phyloP scores from a whole-genome alignment of 2,329 filamentous ascomycete genomes.

The Epichloe gansuensis region DNA sequence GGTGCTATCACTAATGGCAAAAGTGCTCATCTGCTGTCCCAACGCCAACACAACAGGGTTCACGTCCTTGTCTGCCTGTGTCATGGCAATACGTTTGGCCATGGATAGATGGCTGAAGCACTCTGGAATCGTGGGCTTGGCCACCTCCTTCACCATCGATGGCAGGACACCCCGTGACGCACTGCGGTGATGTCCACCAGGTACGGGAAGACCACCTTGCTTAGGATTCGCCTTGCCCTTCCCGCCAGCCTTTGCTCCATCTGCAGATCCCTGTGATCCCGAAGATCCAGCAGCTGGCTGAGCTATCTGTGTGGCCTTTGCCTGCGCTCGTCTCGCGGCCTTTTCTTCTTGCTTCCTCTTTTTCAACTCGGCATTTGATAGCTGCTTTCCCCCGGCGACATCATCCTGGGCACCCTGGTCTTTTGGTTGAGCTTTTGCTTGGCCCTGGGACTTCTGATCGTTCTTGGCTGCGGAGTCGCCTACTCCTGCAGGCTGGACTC shows the following conservation, averaged over 20 bases:
- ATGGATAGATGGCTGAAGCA: slow-evolving; percentile 77
- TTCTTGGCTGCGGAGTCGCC: slow-evolving; percentile 15
- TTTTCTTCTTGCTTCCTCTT: slow-evolving; percentile 87
- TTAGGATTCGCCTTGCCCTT: slow-evolving; percentile 37
- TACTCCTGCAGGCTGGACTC: slow-evolving; percentile 17
- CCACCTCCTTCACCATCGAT: slow-evolving; percentile 31
- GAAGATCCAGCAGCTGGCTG: slow-evolving; percentile 14
- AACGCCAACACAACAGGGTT: slow-evolving; percentile 76
- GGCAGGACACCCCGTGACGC: slow-evolving; percentile 19
- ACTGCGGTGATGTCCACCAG: slow-evolving; percentile 23
- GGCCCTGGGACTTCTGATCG: slow-evolving; percentile 12
- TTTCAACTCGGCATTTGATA: slow-evolving; percentile 71
- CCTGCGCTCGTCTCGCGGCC: slow-evolving; percentile 66
- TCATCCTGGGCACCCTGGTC: slow-evolving; percentile 6
- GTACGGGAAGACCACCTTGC: slow-evolving; percentile 27
- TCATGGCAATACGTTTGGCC: slow-evolving; percentile 41
- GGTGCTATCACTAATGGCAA: slow-evolving; percentile 80
- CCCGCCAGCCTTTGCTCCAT: slow-evolving; percentile 23
- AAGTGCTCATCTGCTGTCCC: slow-evolving; percentile 82
- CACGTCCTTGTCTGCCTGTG: slow-evolving; percentile 60
- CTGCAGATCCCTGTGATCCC: slow-evolving; percentile 19
- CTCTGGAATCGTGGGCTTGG: slow-evolving; percentile 51
- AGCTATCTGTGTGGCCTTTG: slow-evolving; percentile 42
- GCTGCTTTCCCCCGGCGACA: slow-evolving; percentile 36
- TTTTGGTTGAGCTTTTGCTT: slow-evolving; percentile 12